These are phyloP conservation scores for Syncephalastrum sp. DNA, from an alignment of 371 early-diverging fungal genomes.

Conservation along the genomic window DNA sequence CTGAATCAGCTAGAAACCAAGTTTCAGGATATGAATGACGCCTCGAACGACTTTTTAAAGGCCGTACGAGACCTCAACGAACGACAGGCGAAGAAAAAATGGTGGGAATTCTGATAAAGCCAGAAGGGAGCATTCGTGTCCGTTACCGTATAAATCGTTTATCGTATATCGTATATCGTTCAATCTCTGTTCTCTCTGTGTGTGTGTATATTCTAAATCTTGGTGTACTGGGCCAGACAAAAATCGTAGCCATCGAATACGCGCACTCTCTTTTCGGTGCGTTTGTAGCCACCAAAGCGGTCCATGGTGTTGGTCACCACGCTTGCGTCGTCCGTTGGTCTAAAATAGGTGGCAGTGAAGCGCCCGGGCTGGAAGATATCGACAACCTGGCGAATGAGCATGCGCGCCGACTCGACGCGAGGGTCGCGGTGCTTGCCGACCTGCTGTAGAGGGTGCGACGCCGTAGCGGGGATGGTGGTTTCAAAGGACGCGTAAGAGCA, in stretches of 20 bases:
- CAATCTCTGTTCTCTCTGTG: too few species aligned
- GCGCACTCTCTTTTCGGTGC: constrained; percentile 70
- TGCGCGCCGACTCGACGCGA: constrained; percentile 41
- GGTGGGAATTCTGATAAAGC: constrained; percentile 26
- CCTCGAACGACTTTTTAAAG: constrained; percentile 52
- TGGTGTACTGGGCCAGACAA: constrained; percentile 65
- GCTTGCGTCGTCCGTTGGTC: constrained; percentile 47
- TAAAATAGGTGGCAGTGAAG: constrained; percentile 85
- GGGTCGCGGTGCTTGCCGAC: constrained; percentile 11
- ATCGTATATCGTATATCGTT: too few species aligned
- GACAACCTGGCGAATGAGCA: constrained; percentile 73
- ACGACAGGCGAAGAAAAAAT: constrained; percentile 43
- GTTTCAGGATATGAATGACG: constrained; percentile 52
- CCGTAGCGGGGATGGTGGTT: constrained; percentile 76
- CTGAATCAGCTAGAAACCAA: constrained; percentile 47
- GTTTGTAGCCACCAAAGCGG: constrained; percentile 54
- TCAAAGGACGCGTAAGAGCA: constrained; percentile 98
- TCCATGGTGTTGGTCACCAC: constrained; percentile 30
- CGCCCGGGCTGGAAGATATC: constrained; percentile 77
- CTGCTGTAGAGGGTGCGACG: constrained; percentile 18
- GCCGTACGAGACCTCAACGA: constrained; percentile 57
- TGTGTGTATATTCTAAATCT: too few species aligned
- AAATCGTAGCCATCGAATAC: constrained; percentile 80
- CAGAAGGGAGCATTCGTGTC: too few species aligned
- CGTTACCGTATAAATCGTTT: too few species aligned